Conservation (phyloP, 768 basidiomycete genomes). For the Dacryopinax primogenitus region DNA sequence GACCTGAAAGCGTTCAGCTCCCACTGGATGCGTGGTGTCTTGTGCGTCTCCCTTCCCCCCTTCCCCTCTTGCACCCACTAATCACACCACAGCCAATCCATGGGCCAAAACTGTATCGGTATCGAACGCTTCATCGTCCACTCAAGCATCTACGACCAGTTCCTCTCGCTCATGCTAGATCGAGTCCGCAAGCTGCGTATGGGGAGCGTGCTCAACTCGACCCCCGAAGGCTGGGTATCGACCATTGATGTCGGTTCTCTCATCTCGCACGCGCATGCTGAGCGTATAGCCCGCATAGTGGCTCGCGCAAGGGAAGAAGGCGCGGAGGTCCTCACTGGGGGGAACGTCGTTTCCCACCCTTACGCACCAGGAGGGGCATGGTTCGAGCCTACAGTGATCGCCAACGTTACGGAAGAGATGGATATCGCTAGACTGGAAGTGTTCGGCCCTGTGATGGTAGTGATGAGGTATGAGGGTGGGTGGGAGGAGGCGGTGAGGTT, state of each 20-base stretch:
- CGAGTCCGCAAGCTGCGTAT: conserved; percentile 57
- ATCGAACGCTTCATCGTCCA: conserved; percentile 90
- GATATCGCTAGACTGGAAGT: conserved; percentile 76
- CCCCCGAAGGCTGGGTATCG: conserved; percentile 49
- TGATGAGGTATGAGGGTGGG: conserved; percentile 71
- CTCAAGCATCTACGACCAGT: conserved; percentile 55
- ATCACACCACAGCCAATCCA: conserved; percentile 55
- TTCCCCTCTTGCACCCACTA: neutral
- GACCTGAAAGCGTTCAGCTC: conserved; percentile 69
- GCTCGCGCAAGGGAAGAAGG: conserved; percentile 55
- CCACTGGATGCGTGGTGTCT: conserved; percentile 80
- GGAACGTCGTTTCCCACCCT: conserved; percentile 48
- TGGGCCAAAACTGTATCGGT: conserved; percentile 94
- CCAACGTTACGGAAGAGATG: conserved; percentile 56
- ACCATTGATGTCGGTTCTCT: conserved; percentile 80
- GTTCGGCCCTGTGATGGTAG: conserved; percentile 82
- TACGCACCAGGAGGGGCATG: conserved; percentile 63
- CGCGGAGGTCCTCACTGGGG: conserved; percentile 50
- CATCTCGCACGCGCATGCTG: conserved; percentile 54
- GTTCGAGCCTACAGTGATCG: conserved; percentile 79
- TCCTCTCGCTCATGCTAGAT: conserved; percentile 52
- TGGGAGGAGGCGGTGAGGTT: conserved; percentile 70
- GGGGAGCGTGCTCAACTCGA: conserved; percentile 49
- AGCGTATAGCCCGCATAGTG: conserved; percentile 53
- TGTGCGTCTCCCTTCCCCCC: conserved; percentile 42